A percentile compares a stretch with the other conserved stretches of the same genome.
Conservation (phyloP, 371 early-diverging fungal genomes). For the Quaeritorhiza haematococci region DNA sequence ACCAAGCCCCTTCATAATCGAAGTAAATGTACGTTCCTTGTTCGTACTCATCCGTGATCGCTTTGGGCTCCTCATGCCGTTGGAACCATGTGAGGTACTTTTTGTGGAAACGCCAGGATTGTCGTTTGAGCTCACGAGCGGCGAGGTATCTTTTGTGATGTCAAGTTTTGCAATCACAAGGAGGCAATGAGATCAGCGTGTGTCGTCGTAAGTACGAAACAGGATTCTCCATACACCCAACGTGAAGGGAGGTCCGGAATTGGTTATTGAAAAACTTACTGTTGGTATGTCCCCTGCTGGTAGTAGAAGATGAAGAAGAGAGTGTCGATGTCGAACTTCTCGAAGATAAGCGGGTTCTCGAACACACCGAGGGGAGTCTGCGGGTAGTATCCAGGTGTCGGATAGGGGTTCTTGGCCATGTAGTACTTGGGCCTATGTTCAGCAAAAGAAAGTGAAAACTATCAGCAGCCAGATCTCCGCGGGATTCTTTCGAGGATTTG, state of each 20-base stretch:
- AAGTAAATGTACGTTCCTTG: constrained; percentile 98
- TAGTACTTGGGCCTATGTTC: constrained; percentile 49
- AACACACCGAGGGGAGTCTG: constrained; percentile 75
- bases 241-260: not conserved
- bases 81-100: constrained; percentile 99
- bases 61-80: constrained; percentile 94
- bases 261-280: constrained; percentile 53
- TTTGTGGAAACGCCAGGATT: constrained; percentile 98
- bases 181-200: too few relatives aligned
- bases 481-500: too few relatives aligned
- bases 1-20: constrained; percentile 98
- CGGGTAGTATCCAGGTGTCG: constrained; percentile 85
- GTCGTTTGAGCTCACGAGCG: constrained; percentile 92
- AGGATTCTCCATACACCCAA: not conserved
- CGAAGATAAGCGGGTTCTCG: constrained; percentile 72
- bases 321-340: constrained; percentile 93
- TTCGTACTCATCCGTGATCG: constrained; percentile 96
- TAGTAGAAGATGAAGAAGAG: constrained; percentile 98
- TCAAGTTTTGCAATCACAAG: too few relatives aligned
- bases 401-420: constrained; percentile 69
- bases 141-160: constrained; percentile 70
- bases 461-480: not conserved
- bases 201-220: not conserved
- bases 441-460: too few relatives aligned
- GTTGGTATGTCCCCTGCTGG: constrained; percentile 92